These are phyloP conservation scores for Discostella stelligera DNA, from an alignment of 352 stramenopile genomes.

Conservation along the genomic window DNA sequence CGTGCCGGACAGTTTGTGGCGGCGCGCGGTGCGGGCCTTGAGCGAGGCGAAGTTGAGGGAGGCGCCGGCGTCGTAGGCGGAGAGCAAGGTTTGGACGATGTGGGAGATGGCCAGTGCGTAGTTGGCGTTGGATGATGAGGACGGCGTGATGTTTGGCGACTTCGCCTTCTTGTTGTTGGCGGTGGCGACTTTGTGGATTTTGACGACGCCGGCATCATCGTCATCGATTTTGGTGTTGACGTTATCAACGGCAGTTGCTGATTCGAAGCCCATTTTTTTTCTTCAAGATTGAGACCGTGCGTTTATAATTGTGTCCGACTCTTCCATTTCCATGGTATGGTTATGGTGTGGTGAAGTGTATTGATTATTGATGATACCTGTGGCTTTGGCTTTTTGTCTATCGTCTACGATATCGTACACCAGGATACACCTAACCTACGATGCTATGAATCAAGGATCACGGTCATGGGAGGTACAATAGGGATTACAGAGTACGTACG, in stretches of 20 bases:
- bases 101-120: constrained; percentile 85
- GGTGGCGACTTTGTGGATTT: no score
- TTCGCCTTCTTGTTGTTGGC: constrained; percentile 39
- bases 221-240: constrained; percentile 13
- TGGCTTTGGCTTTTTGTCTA: no score
- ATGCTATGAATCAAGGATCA: no score
- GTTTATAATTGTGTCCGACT: no score
- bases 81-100: constrained; percentile 90
- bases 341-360: no score
- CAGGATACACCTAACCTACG: no score
- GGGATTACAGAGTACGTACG: no score
- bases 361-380: no score
- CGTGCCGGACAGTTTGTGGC: constrained; percentile 90
- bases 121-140: constrained; percentile 46
- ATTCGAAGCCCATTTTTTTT: background rate
- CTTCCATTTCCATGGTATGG: no score
- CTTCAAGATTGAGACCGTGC: no score
- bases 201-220: constrained; percentile 38
- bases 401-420: no score
- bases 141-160: constrained; percentile 15
- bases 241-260: constrained; percentile 9
- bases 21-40: constrained; percentile 89
- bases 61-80: constrained; percentile 87
- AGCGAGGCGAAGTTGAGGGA: constrained; percentile 92
- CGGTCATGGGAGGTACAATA: no score